Evolutionary conservation across 768 basidiomycete genomes (phyloP), one percentile per base, ranked within the genome.

Genomic region (Termitomyces sp.): DNA sequence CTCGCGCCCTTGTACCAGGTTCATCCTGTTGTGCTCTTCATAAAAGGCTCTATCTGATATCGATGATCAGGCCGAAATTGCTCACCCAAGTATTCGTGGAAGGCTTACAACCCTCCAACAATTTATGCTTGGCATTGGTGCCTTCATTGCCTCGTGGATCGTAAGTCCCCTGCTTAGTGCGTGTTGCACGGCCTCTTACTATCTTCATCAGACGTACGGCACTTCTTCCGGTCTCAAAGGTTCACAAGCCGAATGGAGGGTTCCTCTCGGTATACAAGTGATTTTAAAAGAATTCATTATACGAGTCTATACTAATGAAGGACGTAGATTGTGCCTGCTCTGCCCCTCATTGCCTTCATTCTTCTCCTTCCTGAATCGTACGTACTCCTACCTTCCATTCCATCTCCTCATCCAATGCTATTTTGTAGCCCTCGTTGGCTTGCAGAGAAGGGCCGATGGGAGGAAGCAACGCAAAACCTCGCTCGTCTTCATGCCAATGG

Each of bases 81-180:
- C 83, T 2, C 82, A 83, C 60, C 82, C 83, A 0, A 80, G 79
- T 71, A 84, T 83, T 46, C 75, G 82, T n/a, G 83, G 83, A 11
- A 74, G 81, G 18, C 71, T 84, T 42, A 84, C 81, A 2, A 83
- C 82, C 4, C 70, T 84, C 36, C 82, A 84, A 9, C 63, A 75
- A 70, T 80, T 82, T 65, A 83, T 81, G 81, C 68, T 83, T 8
- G 81, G 81, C 40, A 80, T 80, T 60, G 79, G 79, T 58, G 79
- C 83, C 8, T 78, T 85, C 66, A 70, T 76, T 57, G 84, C 82
- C 16, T 83, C 81, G 2, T 84, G 76, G 76, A 67, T 81, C 55
- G 75, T 77, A 63, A 68, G 73, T 65, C 12, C 46, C 53, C 20
- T 36, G 22, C 6, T 42, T 22, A 4, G 18, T 36, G 18, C 20